Percentiles rank a stretch among this genome's conserved stretches.
Evolutionary conservation across 306 rosid species (phyloP).

Genomic region (Cicer cuneatum): DNA sequence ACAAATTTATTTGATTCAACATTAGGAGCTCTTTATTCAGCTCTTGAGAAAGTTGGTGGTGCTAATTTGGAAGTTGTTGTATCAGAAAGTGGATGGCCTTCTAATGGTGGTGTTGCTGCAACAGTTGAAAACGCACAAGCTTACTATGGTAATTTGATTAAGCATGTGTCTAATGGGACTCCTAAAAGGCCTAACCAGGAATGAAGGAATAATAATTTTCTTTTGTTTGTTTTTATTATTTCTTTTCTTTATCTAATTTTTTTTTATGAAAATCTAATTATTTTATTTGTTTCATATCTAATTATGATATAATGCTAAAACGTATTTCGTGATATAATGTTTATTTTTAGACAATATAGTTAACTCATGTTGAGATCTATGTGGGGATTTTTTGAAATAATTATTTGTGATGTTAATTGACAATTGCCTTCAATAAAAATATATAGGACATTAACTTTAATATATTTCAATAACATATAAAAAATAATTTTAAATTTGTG

Average conservation of each 20-base stretch:
- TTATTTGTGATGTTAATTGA: no score
- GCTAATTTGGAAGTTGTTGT: slow-evolving; percentile 48
- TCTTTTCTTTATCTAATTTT: background rate
- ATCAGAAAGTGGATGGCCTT: slow-evolving; percentile 32
- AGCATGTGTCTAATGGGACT: slow-evolving; percentile 50
- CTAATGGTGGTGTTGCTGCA: slow-evolving; percentile 48
- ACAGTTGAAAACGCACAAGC: slow-evolving; percentile 45
- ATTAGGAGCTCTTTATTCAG: slow-evolving; percentile 54
- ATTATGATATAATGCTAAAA: background rate
- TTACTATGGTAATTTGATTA: slow-evolving; percentile 57
- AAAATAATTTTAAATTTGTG: no score
- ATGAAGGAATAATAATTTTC: background rate
- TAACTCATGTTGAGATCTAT: no score
- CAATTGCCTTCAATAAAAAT: no score
- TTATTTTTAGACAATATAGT: no score
- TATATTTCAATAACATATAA: no score
- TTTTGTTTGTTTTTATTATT: background rate
- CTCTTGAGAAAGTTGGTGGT: slow-evolving; percentile 60
- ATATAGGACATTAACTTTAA: no score
- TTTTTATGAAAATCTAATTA: no score
- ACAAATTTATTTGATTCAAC: slow-evolving; percentile 53
- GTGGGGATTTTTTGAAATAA: no score
- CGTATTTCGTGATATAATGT: no score
- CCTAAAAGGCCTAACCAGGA: slow-evolving; percentile 53
- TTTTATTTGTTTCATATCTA: background rate